Evolutionary conservation across 305 asterid genomes (phyloP), one percentile per base, ranked within the genome.

Genomic region (Fraxinus latifolia): DNA sequence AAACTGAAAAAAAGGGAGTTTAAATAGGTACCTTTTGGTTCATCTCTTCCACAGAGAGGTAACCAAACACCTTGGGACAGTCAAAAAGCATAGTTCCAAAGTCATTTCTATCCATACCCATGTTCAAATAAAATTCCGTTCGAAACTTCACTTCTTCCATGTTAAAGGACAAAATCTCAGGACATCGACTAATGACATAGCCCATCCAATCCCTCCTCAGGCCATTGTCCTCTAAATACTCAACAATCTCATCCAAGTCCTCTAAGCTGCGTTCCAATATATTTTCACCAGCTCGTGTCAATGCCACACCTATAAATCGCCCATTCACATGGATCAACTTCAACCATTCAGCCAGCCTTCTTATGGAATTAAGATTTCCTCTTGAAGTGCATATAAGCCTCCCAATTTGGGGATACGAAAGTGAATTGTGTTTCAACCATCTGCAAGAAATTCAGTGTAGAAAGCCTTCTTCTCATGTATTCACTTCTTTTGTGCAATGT

Each of bases 11-110:
- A 27, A 21, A 4, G 19, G 8, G 50, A 14, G 27, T 47, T 89
- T n/a, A 76, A 36, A 0, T 2, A 67, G 27, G 72, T 86, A 95
- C 99, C 99, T 94, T 92, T 89, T 88, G 92, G 82, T 90, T 90
- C 99, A 94, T 95, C 91, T 95, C 97, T 78, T 94, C 97, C 93
- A 91, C 82, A 29, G 98, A 88, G 84, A 91, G 89, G 87, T 82
- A 90, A 62, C 99, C 99, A 39, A 94, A 83, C 80, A 91, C 98
- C 86, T 92, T 95, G 29, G 99, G 99, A 86, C 85, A 94, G 81
- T 95, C 98, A 42, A 89, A 95, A 55, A 94, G 92, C 99, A 95
- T 95, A 0, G 99, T 94, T 23, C 98, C 99, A 68, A 95, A 95
- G 86, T 95, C 98, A 65, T 90, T 91, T 84, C 85, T 88, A 83